Conservation (phyloP, 2,329 filamentous ascomycete species). For the Xylaria multiplex region DNA sequence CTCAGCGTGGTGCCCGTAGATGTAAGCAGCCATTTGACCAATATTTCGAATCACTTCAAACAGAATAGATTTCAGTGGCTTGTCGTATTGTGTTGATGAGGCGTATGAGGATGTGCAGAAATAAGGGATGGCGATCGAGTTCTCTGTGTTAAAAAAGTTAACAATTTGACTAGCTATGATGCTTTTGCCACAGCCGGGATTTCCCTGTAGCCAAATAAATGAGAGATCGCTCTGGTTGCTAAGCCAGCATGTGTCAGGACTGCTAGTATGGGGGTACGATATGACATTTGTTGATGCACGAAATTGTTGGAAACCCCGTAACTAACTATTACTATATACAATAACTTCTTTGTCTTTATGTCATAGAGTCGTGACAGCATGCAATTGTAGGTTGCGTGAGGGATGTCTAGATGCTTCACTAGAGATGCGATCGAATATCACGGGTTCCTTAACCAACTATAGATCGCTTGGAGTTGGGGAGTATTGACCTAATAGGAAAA, state of each 20-base stretch:
- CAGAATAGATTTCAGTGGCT: constrained; percentile 21
- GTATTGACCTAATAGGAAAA: constrained; percentile 21
- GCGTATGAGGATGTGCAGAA: constrained; percentile 50
- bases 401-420: constrained; percentile 42
- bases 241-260: constrained; percentile 7
- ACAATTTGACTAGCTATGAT: constrained; percentile 47
- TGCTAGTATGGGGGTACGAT: no score
- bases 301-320: no score
- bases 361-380: neutral
- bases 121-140: constrained; percentile 45
- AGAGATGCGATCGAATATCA: constrained; percentile 45
- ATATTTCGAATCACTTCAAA: constrained; percentile 20
- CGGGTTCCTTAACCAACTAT: constrained; percentile 47
- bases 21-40: constrained; percentile 13
- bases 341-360: no score
- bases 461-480: constrained; percentile 43
- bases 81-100: constrained; percentile 49
- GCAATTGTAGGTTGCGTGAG: constrained; percentile 39
- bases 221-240: constrained; percentile 1
- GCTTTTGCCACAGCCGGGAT: constrained; percentile 52
- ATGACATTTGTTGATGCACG: no score
- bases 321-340: no score
- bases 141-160: constrained; percentile 42
- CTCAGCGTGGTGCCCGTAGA: constrained; percentile 13
- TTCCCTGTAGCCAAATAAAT: constrained; percentile 49